These are phyloP conservation scores for Apiospora aurea DNA, from an alignment of 2,329 filamentous ascomycete species.

Conservation along the genomic window DNA sequence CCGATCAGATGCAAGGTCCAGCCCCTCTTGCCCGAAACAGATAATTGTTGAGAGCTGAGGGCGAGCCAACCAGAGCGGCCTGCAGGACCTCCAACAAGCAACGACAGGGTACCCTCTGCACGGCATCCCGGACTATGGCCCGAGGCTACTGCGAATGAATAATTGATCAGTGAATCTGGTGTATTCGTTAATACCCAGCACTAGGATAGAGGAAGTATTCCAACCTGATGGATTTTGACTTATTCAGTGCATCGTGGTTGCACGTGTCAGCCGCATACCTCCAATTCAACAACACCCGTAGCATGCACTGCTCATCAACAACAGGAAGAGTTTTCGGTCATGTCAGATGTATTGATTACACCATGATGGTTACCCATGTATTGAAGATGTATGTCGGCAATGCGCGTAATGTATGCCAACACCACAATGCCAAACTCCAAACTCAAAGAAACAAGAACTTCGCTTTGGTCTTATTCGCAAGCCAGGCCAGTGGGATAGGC, in stretches of 20 bases:
- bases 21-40: conserved; percentile 21
- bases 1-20: conserved; percentile 19
- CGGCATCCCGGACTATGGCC: not conserved
- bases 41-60: conserved; percentile 19
- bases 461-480: not conserved
- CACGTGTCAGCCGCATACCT: conserved; percentile 5
- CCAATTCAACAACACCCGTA: not conserved
- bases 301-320: conserved; percentile 1
- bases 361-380: not conserved
- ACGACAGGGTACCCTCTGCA: not conserved
- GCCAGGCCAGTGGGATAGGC: not conserved
- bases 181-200: too few relatives aligned
- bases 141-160: not conserved
- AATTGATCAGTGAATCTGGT: too few relatives aligned
- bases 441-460: not conserved
- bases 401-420: not conserved
- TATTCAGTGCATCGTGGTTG: conserved; percentile 12
- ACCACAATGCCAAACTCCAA: conserved; percentile 1
- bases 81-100: not conserved
- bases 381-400: not conserved
- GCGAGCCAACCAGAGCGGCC: not conserved
- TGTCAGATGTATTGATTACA: not conserved
- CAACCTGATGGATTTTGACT: not conserved
- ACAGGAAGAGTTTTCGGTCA: not conserved
- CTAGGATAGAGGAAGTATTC: too few relatives aligned